These are phyloP conservation scores for Ocimum tenuiflorum DNA, from an alignment of 257 asterid genomes.

Conservation along the genomic window DNA sequence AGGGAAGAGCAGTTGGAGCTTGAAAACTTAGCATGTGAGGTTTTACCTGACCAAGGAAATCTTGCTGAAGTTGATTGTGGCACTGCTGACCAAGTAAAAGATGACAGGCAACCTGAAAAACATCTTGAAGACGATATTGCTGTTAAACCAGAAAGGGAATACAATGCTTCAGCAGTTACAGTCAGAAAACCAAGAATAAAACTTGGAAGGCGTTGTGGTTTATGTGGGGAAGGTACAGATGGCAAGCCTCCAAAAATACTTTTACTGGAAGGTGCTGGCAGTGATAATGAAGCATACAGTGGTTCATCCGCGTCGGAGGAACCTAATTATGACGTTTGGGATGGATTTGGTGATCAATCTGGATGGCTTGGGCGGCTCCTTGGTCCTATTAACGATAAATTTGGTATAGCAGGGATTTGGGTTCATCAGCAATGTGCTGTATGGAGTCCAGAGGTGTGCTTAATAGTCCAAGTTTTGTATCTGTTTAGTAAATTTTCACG, in stretches of 20 bases:
- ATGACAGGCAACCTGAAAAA: slow-evolving; percentile 29
- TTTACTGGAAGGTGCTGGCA: slow-evolving; percentile 52
- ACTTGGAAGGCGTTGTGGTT: slow-evolving; percentile 87
- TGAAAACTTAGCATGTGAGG: slow-evolving; percentile 25
- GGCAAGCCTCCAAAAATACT: slow-evolving; percentile 89
- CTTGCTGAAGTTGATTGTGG: slow-evolving; percentile 31
- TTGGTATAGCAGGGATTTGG: slow-evolving; percentile 97
- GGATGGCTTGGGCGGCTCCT: slow-evolving; percentile 96
- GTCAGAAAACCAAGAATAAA: slow-evolving; percentile 49
- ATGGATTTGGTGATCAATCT: slow-evolving; percentile 93
- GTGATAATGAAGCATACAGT: slow-evolving; percentile 76
- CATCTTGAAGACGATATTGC: slow-evolving; percentile 32
- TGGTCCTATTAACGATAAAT: slow-evolving; percentile 93
- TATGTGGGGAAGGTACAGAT: slow-evolving; percentile 87
- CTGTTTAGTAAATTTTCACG: background rate
- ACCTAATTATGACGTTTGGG: slow-evolving; percentile 80
- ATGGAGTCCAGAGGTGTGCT: slow-evolving; percentile 98
- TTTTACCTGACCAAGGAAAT: slow-evolving; percentile 27
- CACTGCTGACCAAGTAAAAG: slow-evolving; percentile 24
- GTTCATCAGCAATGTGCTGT: slow-evolving; percentile 99
- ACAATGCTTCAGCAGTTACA: slow-evolving; percentile 25
- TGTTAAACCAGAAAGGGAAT: slow-evolving; percentile 24
- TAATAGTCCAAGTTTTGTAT: background rate
- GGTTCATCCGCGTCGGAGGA: slow-evolving; percentile 89
- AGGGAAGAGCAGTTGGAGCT: slow-evolving; percentile 28